A percentile compares a stretch with the other conserved stretches of the same genome.
Evolutionary conservation across 768 basidiomycete genomes (phyloP).

Genomic region (Sporobolomyces roseus): DNA sequence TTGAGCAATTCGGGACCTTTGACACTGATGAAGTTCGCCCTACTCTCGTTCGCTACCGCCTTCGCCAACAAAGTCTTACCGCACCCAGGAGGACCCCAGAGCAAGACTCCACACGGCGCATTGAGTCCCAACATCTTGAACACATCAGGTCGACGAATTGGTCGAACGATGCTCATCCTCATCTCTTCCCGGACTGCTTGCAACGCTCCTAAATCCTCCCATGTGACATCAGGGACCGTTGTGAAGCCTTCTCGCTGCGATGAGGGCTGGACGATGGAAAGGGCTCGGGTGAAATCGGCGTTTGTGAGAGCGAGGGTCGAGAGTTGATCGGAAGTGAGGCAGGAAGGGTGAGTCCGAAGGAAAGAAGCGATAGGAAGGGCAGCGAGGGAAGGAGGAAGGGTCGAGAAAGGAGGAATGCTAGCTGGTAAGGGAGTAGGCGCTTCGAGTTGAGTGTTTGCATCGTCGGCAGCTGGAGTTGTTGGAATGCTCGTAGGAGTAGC

Average conservation of each 20-base stretch:
- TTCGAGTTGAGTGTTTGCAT: conserved; percentile 9
- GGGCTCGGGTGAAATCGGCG: conserved; percentile 71
- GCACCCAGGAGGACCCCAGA: conserved; percentile 99
- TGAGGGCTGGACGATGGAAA: conserved; percentile 88
- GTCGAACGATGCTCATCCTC: conserved; percentile 96
- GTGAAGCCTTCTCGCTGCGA: conserved; percentile 97
- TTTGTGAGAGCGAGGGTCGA: conserved; percentile 74
- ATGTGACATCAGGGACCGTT: conserved; percentile 90
- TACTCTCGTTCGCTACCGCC: conserved; percentile 92
- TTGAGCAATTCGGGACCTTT: conserved; percentile 96
- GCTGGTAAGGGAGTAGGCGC: conserved; percentile 23
- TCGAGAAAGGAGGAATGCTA: conserved; percentile 50
- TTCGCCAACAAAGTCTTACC: conserved; percentile 98
- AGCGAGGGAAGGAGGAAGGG: conserved; percentile 54
- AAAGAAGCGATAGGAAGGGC: conserved; percentile 76
- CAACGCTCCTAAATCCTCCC: conserved; percentile 93
- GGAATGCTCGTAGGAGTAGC: not conserved
- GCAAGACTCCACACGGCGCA: conserved; percentile 82
- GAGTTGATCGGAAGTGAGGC: conserved; percentile 73
- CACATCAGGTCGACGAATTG: conserved; percentile 80
- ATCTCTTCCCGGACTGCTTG: conserved; percentile 79
- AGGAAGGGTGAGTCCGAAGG: conserved; percentile 75
- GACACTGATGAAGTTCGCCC: conserved; percentile 95
- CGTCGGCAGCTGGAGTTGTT: not conserved
- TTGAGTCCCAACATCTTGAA: conserved; percentile 85